Evolutionary conservation across 257 asterid species (phyloP).

Genomic region (Penstemon newberryi): DNA sequence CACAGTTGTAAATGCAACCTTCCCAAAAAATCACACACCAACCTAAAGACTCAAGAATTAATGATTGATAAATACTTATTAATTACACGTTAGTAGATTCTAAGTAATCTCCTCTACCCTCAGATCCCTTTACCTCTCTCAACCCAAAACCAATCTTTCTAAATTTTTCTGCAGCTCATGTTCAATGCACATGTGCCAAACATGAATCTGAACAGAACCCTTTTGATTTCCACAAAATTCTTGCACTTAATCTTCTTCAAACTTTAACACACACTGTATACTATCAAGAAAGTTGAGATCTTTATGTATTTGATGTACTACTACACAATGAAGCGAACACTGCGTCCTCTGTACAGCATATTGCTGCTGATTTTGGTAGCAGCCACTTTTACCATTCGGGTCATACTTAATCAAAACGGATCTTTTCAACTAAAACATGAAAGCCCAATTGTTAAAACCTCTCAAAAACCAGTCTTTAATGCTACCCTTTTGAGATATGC

Average conservation of each 20-base stretch:
- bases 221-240: constrained; percentile 54
- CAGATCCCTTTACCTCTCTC: constrained; percentile 3
- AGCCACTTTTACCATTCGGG: constrained; percentile 47
- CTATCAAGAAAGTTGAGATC: constrained; percentile 21
- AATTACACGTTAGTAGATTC: constrained; percentile 4
- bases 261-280: constrained; percentile 24
- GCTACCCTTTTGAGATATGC: constrained; percentile 69
- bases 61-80: not conserved
- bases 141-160: constrained; percentile 6
- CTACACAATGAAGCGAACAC: constrained; percentile 58
- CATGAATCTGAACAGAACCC: constrained; percentile 53
- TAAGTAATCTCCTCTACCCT: not conserved
- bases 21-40: constrained; percentile 20
- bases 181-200: constrained; percentile 29
- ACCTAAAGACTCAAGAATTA: not conserved
- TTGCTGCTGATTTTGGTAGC: constrained; percentile 55
- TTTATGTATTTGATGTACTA: constrained; percentile 27
- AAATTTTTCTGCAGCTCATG: constrained; percentile 8
- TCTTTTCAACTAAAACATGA: constrained; percentile 47
- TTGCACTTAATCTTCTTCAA: constrained; percentile 43
- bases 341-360: constrained; percentile 60
- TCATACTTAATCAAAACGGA: constrained; percentile 43
- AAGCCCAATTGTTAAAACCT: constrained; percentile 29
- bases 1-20: constrained; percentile 6
- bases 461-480: constrained; percentile 43